Conservation (phyloP, 257 asterid genomes). For the Echium plantagineum region DNA sequence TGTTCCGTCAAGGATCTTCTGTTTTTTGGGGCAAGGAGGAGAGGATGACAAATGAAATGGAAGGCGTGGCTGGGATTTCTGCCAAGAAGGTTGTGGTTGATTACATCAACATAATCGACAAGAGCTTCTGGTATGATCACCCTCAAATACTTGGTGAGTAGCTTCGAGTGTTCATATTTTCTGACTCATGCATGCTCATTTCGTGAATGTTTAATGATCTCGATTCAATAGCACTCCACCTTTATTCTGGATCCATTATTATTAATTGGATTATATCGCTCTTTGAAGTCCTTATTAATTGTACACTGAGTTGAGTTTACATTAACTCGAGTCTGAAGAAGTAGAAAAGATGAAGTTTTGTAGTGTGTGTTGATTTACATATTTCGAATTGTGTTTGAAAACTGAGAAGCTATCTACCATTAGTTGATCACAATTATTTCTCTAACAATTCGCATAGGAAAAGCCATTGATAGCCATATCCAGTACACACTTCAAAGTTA, state of each 20-base stretch:
- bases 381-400: too few species aligned
- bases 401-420: too few species aligned
- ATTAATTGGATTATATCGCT: not conserved
- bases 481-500: too few species aligned
- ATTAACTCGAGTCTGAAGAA: too few species aligned
- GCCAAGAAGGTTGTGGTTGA: not conserved
- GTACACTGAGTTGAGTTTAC: too few species aligned
- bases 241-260: not conserved
- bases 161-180: not conserved
- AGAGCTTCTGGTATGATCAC: not conserved
- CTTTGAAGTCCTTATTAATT: too few species aligned
- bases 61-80: not conserved
- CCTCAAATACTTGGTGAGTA: not conserved
- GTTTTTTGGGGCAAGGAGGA: constrained; percentile 51
- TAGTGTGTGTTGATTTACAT: too few species aligned
- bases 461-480: too few species aligned
- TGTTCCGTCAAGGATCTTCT: constrained; percentile 74
- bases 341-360: too few species aligned
- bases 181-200: not conserved
- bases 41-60: not conserved
- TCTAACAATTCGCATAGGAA: too few species aligned
- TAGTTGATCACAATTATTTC: too few species aligned
- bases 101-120: not conserved
- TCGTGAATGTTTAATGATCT: not conserved
- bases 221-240: not conserved